Conservation (phyloP, 1,139 yeast genomes). For the Wickerhamiella infanticola region DNA sequence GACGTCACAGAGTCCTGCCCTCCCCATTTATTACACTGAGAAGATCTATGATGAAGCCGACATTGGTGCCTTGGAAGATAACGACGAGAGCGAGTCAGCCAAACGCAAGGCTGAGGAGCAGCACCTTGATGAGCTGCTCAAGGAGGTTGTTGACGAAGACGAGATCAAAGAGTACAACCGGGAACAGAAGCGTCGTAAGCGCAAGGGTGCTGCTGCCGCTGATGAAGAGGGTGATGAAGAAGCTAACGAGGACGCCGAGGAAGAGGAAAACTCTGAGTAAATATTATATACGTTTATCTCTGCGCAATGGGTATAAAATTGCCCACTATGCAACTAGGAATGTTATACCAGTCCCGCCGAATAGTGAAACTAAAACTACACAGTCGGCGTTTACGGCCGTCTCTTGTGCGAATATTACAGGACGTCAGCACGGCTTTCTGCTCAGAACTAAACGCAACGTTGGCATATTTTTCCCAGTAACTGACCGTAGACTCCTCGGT, state of each 20-base stretch:
- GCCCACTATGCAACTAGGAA: constrained; percentile 93
- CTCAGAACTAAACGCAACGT: constrained; percentile 89
- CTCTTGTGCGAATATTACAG: constrained; percentile 72
- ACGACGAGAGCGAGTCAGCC: constrained; percentile 20
- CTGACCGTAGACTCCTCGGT: constrained; percentile 96
- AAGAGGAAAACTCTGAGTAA: background rate
- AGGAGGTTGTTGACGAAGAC: constrained; percentile 62
- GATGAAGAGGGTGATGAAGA: background rate
- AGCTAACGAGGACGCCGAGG: background rate
- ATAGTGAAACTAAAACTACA: constrained; percentile 94
- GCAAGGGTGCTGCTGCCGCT: constrained; percentile 2
- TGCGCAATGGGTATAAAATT: constrained; percentile 64
- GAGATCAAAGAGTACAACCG: constrained; percentile 24
- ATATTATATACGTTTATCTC: background rate
- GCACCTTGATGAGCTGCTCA: constrained; percentile 57
- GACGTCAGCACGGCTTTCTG: constrained; percentile 91
- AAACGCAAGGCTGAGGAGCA: constrained; percentile 26
- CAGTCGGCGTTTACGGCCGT: constrained; percentile 64
- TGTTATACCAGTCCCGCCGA: constrained; percentile 80
- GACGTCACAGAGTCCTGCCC: constrained; percentile 57
- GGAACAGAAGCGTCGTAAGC: constrained; percentile 11
- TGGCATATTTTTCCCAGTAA: constrained; percentile 96
- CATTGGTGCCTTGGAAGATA: constrained; percentile 17
- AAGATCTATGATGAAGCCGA: constrained; percentile 38
- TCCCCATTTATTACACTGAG: constrained; percentile 66